Conservation (phyloP, 2,329 filamentous ascomycete species). For the Claviceps fusiformis region DNA sequence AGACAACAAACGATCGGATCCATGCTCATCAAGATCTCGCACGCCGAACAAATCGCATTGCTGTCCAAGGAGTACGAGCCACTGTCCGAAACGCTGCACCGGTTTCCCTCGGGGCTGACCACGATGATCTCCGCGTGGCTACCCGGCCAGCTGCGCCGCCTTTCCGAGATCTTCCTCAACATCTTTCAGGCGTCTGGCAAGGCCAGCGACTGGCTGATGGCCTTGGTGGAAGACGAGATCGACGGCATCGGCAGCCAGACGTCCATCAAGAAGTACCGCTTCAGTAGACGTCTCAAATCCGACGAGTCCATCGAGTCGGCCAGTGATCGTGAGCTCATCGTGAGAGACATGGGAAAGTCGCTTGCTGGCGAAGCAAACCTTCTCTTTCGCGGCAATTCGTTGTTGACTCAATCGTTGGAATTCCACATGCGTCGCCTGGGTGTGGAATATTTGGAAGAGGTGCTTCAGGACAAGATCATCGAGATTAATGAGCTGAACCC, state of each 20-base stretch:
- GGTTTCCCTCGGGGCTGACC: conserved; percentile 72
- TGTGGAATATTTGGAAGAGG: conserved; percentile 82
- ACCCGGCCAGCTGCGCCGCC: conserved; percentile 60
- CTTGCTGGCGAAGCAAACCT: conserved; percentile 82
- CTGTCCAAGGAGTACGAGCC: conserved; percentile 74
- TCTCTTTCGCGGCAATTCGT: conserved; percentile 85
- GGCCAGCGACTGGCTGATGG: conserved; percentile 80
- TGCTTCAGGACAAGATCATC: conserved; percentile 68
- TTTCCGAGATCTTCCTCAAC: conserved; percentile 79
- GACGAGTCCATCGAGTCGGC: conserved; percentile 51
- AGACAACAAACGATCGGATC: conserved; percentile 66
- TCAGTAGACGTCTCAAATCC: conserved; percentile 56
- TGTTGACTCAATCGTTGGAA: conserved; percentile 86
- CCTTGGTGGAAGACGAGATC: conserved; percentile 91
- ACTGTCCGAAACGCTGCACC: conserved; percentile 70
- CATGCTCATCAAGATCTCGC: conserved; percentile 67
- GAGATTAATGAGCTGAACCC: conserved; percentile 86
- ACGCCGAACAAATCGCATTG: conserved; percentile 83
- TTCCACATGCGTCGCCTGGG: conserved; percentile 91
- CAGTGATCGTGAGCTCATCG: conserved; percentile 55
- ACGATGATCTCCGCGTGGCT: conserved; percentile 70
- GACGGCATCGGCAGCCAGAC: conserved; percentile 80
- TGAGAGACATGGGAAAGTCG: conserved; percentile 66
- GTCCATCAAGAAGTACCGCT: conserved; percentile 58
- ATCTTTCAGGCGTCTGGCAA: conserved; percentile 88